Conservation (phyloP, 192 early-diverging fungal species). For the Paraglomus brasilianum region DNA sequence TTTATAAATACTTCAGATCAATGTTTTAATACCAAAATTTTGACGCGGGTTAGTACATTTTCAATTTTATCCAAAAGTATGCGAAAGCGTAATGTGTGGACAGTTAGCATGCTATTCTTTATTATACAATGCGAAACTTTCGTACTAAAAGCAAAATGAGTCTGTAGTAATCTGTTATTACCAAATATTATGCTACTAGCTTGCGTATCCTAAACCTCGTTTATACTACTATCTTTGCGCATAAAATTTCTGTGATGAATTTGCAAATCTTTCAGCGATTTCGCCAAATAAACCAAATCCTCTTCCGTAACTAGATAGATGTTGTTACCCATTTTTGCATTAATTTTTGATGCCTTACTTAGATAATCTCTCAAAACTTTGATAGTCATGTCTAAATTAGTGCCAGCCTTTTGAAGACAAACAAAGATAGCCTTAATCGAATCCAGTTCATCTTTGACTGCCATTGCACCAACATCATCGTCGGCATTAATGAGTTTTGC, state of each 20-base stretch:
- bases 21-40: too few species aligned
- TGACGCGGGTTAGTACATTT: too few species aligned
- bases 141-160: too few species aligned
- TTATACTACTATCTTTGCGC: slow-evolving; percentile 7
- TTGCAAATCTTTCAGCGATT: not conserved
- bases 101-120: too few species aligned
- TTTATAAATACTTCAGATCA: too few species aligned
- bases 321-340: not conserved
- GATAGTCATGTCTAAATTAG: slow-evolving; percentile 2
- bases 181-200: too few species aligned
- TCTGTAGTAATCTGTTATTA: too few species aligned
- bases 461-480: not conserved
- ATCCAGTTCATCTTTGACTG: not conserved
- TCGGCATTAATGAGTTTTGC: not conserved
- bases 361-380: slow-evolving; percentile 11
- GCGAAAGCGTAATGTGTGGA: too few species aligned
- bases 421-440: not conserved
- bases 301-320: not conserved
- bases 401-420: not conserved
- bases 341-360: slow-evolving; percentile 9
- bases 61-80: too few species aligned
- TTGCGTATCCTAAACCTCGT: too few species aligned
- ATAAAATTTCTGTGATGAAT: slow-evolving; percentile 4
- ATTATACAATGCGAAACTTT: too few species aligned
- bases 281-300: slow-evolving; percentile 4